Evolutionary conservation across 352 stramenopile genomes (phyloP).

Genomic region (Blastocystis sp.): DNA sequence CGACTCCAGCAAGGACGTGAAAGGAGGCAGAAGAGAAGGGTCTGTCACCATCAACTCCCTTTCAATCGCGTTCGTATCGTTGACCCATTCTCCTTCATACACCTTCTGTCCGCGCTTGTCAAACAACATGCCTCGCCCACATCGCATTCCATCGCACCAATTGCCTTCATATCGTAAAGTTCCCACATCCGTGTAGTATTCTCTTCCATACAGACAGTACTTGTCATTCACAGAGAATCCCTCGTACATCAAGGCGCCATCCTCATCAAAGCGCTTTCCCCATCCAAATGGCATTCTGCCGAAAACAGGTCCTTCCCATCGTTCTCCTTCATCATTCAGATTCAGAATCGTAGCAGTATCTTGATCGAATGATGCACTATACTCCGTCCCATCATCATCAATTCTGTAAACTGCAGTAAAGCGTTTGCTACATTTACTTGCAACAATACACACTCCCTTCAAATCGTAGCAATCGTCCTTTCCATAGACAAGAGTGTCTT

Average conservation of each 20-base stretch:
- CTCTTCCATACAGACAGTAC: not conserved
- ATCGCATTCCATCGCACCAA: not conserved
- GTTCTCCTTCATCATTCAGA: not conserved
- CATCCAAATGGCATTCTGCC: slow-evolving; percentile 40
- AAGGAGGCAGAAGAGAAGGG: not conserved
- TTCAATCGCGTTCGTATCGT: not conserved
- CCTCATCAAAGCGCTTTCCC: not conserved
- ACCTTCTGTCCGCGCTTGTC: not conserved
- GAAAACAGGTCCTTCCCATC: slow-evolving; percentile 29
- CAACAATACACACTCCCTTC: not conserved
- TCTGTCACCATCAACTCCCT: not conserved
- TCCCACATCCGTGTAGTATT: not conserved
- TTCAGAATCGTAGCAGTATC: slow-evolving; percentile 2
- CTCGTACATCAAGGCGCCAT: not conserved
- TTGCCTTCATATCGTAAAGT: not conserved
- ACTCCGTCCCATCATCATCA: not conserved
- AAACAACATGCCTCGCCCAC: not conserved
- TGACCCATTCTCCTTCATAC: not conserved
- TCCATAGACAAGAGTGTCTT: not conserved
- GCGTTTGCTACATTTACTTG: not conserved
- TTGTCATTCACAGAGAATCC: not conserved
- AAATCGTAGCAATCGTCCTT: not conserved
- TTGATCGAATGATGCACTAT: not conserved
- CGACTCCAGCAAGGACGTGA: not conserved
- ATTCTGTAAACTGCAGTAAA: not conserved